These are phyloP conservation scores for Metschnikowia santaceciliae DNA, from an alignment of 805 yeast species.

Conservation along the genomic window DNA sequence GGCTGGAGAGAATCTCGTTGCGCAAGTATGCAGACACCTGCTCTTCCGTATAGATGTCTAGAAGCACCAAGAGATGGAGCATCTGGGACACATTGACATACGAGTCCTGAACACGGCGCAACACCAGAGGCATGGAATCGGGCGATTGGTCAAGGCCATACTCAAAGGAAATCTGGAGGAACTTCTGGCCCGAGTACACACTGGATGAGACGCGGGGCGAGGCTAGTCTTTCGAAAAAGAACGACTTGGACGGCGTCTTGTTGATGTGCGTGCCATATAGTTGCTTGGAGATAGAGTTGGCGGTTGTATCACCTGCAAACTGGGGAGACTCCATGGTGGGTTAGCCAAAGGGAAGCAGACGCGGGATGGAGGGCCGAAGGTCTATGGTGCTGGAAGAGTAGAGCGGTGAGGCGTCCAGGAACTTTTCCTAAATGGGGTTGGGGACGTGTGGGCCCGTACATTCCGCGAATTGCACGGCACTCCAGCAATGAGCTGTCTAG, in stretches of 20 bases:
- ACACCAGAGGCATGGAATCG: constrained; percentile 16
- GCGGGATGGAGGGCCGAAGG: not conserved
- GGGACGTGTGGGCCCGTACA: constrained; percentile 17
- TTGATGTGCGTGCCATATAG: constrained; percentile 34
- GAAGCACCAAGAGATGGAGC: constrained; percentile 29
- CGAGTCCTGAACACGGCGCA: constrained; percentile 42
- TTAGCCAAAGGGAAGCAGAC: not conserved
- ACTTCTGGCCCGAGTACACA: constrained; percentile 33
- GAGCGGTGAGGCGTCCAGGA: not conserved
- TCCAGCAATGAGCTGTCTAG: too few relatives aligned
- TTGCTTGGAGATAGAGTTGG: constrained; percentile 34
- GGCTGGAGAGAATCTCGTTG: constrained; percentile 31
- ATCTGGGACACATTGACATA: constrained; percentile 38
- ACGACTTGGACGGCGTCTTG: constrained; percentile 12
- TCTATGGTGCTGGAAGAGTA: not conserved
- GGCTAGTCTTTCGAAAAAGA: constrained; percentile 1
- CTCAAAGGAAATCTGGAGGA: constrained; percentile 30
- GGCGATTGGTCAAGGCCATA: not conserved
- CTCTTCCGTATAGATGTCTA: constrained; percentile 22
- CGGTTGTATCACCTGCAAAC: constrained; percentile 39
- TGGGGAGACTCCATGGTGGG: constrained; percentile 40
- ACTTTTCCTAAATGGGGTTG: constrained; percentile 6
- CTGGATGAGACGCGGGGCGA: constrained; percentile 18
- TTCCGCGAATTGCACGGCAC: not conserved
- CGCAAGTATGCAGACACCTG: constrained; percentile 29